Base-by-base conservation (phyloP, 2,329 filamentous ascomycete species). In the Orbilia quercus region DNA sequence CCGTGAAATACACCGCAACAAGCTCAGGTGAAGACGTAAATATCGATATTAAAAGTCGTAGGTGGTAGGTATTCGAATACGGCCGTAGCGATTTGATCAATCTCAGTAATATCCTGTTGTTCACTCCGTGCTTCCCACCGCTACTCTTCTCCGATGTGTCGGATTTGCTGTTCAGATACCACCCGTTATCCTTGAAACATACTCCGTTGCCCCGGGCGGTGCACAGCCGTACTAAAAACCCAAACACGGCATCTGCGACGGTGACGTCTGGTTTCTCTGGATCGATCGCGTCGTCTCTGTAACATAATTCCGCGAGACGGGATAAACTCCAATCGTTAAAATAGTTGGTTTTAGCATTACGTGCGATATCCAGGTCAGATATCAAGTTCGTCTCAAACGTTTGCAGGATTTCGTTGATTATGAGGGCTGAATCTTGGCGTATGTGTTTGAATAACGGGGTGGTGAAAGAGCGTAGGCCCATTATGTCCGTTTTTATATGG, bases 1-100 rank as follows among this genome's bases (percentile, higher is more conserved):
- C 89, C 45, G 88, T 84, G 79, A 96, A 98, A 80, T 96, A 99
- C 78, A 92, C 89, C 45, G 92, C 90, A 1, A 96, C 87, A 1
- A 98, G 84, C 80, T 98, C 95, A 0, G 96, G 94, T 0, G 90
- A 91, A 6, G 87, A 87, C 74, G 84, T 85, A 79, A 99, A 96
- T 34, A 96, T 92, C 2, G 89, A 85, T 2, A 94, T 82, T 1
- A 96, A 82, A 7, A 99, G 85, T 77, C 96, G 90, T 76, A 89
- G 90, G 79, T 99, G 93, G 73, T 90, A 86, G 34, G 87, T 84
- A 80, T 88, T 92, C 28, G 91, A 89, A 84, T 96, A 94, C 5
- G 95, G 94, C 5, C 91, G 89, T 60, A 99, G 84, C 45, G 85
- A 89, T 75, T 91, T 88, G 1, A 91, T 84, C 75, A 98, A 92